Evolutionary conservation across 805 yeast genomes (phyloP).

Genomic region (Candida andamanensis): DNA sequence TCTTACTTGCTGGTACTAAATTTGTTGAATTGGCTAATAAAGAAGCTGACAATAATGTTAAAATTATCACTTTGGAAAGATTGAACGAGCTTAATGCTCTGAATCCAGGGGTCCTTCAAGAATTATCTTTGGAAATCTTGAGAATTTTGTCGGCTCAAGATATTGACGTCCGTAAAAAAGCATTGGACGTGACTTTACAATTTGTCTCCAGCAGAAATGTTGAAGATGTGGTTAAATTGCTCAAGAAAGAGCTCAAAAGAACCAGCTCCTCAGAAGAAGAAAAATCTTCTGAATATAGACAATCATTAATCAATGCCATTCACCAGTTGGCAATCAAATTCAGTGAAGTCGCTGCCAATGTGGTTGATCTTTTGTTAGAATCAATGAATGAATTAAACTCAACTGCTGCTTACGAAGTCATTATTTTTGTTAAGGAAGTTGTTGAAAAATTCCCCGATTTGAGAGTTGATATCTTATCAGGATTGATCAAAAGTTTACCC

Average conservation of each 20-base stretch:
- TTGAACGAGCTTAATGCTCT: constrained; percentile 67
- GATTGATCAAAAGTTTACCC: constrained; percentile 59
- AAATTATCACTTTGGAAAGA: constrained; percentile 85
- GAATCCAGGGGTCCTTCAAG: constrained; percentile 80
- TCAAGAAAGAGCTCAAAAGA: constrained; percentile 84
- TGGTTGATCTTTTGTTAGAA: constrained; percentile 82
- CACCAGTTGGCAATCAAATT: constrained; percentile 85
- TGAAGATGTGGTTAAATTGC: constrained; percentile 85
- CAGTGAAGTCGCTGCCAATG: constrained; percentile 86
- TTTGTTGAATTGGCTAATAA: constrained; percentile 84
- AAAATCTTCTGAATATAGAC: constrained; percentile 80
- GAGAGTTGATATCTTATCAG: constrained; percentile 57
- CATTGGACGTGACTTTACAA: constrained; percentile 76
- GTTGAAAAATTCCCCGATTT: constrained; percentile 85
- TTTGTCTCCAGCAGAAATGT: constrained; percentile 84
- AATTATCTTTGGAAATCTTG: constrained; percentile 77
- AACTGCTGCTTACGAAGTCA: constrained; percentile 81
- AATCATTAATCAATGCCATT: constrained; percentile 78
- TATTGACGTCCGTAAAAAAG: constrained; percentile 83
- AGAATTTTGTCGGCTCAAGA: constrained; percentile 86
- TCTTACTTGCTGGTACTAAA: constrained; percentile 76
- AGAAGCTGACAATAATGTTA: constrained; percentile 93
- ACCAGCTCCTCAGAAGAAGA: constrained; percentile 72
- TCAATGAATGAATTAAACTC: constrained; percentile 82
- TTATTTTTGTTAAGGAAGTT: constrained; percentile 89